These are phyloP conservation scores for Claviceps pazoutovae DNA, from an alignment of 2,329 filamentous ascomycete species.

Conservation along the genomic window DNA sequence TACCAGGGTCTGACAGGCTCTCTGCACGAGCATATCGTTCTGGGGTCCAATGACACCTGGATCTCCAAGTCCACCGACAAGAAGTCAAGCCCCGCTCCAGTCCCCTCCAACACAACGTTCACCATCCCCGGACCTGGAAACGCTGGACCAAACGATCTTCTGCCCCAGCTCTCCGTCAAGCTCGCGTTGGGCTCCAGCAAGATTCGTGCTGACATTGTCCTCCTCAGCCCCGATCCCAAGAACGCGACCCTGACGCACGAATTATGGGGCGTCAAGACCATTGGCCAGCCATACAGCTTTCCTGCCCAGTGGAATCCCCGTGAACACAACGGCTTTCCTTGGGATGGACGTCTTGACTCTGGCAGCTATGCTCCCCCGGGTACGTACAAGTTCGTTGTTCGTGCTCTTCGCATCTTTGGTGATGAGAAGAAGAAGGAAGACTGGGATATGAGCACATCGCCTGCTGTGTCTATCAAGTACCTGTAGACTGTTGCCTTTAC, in stretches of 20 bases:
- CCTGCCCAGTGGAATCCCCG: conserved; percentile 22
- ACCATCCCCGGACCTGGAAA: conserved; percentile 26
- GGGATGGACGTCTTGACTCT: conserved; percentile 33
- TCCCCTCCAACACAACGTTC: conserved; percentile 25
- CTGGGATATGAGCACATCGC: conserved; percentile 31
- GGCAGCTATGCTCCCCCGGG: conserved; percentile 35
- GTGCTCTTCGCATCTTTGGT: conserved; percentile 37
- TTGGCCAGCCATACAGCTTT: conserved; percentile 29
- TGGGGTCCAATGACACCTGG: conserved; percentile 14
- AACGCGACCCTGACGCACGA: conserved; percentile 12
- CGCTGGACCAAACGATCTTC: conserved; percentile 14
- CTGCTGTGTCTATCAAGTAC: conserved; percentile 32
- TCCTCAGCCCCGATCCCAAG: conserved; percentile 15
- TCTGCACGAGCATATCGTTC: conserved; percentile 15
- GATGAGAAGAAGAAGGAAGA: conserved; percentile 28
- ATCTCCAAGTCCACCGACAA: conserved; percentile 21
- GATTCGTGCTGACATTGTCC: conserved; percentile 31
- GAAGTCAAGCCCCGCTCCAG: conserved; percentile 6
- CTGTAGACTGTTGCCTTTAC: background rate
- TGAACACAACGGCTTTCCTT: conserved; percentile 14
- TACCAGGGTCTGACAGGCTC: conserved; percentile 27
- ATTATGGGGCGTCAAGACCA: conserved; percentile 23
- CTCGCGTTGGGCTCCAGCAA: conserved; percentile 32
- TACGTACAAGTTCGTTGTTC: conserved; percentile 33
- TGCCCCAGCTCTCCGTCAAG: conserved; percentile 27